Conservation (phyloP, 495 filamentous ascomycete genomes). For the Penicillium roqueforti region DNA sequence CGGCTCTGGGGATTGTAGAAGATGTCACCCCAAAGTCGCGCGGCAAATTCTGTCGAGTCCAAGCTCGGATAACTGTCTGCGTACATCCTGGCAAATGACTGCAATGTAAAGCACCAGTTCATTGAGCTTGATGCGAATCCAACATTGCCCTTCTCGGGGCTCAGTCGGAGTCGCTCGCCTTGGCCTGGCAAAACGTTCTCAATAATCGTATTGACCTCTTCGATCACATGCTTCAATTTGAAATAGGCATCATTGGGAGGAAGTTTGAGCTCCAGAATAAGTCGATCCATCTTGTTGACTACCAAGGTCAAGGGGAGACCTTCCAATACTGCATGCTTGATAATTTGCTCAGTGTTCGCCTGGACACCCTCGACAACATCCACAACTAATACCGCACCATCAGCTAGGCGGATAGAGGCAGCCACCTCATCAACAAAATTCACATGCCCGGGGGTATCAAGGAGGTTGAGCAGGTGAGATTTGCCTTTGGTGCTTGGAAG, state of each 20-base stretch:
- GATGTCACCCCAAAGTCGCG: conserved; percentile 90
- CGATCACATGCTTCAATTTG: conserved; percentile 96
- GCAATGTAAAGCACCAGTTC: conserved; percentile 94
- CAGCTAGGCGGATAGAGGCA: conserved; percentile 76
- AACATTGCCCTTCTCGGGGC: conserved; percentile 96
- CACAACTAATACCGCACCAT: conserved; percentile 89
- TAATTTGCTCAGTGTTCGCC: conserved; percentile 92
- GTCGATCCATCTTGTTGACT: conserved; percentile 94
- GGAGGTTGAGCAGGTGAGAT: conserved; percentile 91
- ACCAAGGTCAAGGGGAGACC: conserved; percentile 84
- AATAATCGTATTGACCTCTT: conserved; percentile 95
- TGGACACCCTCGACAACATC: conserved; percentile 99
- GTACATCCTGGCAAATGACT: conserved; percentile 95
- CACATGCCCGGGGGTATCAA: conserved; percentile 96
- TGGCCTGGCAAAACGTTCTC: conserved; percentile 80
- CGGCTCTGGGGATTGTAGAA: conserved; percentile 90
- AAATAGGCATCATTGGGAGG: conserved; percentile 96
- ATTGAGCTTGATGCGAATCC: conserved; percentile 89
- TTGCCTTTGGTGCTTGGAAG: conserved; percentile 84
- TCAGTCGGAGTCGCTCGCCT: conserved; percentile 75
- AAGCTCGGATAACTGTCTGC: conserved; percentile 79
- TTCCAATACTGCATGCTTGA: conserved; percentile 90
- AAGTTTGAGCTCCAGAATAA: conserved; percentile 91
- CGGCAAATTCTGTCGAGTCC: conserved; percentile 72
- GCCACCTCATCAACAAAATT: conserved; percentile 98